These are phyloP conservation scores for Fusarium sp. DNA, from an alignment of 2,329 filamentous ascomycete species.

Conservation along the genomic window DNA sequence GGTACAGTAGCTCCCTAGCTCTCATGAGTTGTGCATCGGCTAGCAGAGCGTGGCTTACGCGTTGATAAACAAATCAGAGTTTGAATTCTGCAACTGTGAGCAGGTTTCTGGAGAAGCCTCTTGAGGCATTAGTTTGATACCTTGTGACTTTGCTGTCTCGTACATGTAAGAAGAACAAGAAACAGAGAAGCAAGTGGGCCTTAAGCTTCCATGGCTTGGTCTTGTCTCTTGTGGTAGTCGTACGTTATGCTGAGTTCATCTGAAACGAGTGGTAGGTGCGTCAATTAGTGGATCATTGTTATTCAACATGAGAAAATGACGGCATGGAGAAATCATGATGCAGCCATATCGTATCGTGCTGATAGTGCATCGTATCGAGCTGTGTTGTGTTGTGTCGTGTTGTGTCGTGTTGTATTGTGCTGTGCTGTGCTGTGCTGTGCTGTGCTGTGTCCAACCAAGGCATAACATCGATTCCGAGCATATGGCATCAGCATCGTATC, in stretches of 20 bases:
- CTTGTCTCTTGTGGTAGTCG: constrained; percentile 11
- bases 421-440: too few species aligned
- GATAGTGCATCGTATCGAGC: not conserved
- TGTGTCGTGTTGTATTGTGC: not conserved
- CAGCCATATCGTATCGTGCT: constrained; percentile 28
- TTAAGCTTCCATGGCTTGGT: constrained; percentile 1
- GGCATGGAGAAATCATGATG: constrained; percentile 38
- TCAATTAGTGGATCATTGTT: constrained; percentile 21
- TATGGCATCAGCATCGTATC: constrained; percentile 31
- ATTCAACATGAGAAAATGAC: constrained; percentile 26
- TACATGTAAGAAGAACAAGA: too few species aligned
- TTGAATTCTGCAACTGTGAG: constrained; percentile 16
- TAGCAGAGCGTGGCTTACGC: constrained; percentile 17
- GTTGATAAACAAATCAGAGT: constrained; percentile 36
- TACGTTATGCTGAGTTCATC: constrained; percentile 34
- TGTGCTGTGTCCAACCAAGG: constrained; percentile 8
- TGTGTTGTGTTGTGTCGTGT: constrained; percentile 16
- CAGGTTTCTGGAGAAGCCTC: constrained; percentile 19
- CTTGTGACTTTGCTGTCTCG: not conserved
- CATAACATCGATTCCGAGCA: constrained; percentile 22
- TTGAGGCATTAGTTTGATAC: not conserved
- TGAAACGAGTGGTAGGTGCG: constrained; percentile 31
- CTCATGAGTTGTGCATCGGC: not conserved
- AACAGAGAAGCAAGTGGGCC: too few species aligned
- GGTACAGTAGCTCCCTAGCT: too few species aligned